These are phyloP conservation scores for Solanum corneliomulleri DNA, from an alignment of 257 asterid species.

Conservation along the genomic window DNA sequence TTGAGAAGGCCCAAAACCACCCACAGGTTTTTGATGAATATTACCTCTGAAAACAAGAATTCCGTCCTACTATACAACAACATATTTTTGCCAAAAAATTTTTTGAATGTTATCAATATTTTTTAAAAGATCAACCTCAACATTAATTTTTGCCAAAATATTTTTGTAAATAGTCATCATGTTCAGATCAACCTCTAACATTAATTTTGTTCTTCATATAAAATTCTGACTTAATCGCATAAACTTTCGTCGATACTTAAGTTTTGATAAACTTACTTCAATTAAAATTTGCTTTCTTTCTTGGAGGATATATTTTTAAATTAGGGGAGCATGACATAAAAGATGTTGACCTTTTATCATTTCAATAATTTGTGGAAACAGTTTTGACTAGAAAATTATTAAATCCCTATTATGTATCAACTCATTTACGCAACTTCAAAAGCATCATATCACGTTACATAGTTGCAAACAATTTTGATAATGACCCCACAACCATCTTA, in stretches of 20 bases:
- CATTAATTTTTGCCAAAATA: too few species aligned
- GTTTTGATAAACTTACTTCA: neutral
- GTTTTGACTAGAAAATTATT: neutral
- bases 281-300: neutral
- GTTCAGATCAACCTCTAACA: rapidly evolving
- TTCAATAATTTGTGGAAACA: neutral
- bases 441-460: neutral
- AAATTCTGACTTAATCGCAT: neutral
- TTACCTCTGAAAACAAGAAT: neutral
- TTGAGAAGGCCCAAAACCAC: too few species aligned
- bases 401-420: neutral
- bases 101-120: too few species aligned
- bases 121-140: too few species aligned
- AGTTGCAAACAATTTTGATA: neutral
- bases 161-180: too few species aligned
- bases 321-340: neutral
- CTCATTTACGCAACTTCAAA: neutral
- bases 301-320: neutral
- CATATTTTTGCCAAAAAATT: too few species aligned
- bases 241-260: neutral
- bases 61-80: neutral
- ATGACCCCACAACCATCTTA: neutral
- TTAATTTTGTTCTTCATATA: neutral
- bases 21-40: too few species aligned
- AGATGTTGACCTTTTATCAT: neutral